Conservation (phyloP, 352 stramenopile genomes). For the Globisporangium barbulae region DNA sequence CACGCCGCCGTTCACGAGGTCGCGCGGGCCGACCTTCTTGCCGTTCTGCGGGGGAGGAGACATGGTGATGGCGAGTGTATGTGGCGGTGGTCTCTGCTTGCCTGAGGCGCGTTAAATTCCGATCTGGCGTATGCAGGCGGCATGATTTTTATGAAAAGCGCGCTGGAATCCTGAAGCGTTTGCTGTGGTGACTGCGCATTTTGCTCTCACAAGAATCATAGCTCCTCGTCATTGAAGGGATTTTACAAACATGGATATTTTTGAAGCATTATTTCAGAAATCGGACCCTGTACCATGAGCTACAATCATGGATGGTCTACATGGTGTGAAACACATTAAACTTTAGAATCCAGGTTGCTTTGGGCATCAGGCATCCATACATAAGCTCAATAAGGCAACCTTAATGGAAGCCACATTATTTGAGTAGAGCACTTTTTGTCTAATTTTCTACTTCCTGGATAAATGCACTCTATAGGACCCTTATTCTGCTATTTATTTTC, state of each 20-base stretch:
- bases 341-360: too few relatives aligned
- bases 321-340: too few relatives aligned
- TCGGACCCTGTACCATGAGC: too few relatives aligned
- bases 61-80: conserved; percentile 29
- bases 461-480: too few relatives aligned
- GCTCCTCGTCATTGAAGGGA: neutral
- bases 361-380: too few relatives aligned
- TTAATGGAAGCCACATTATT: too few relatives aligned
- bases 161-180: neutral
- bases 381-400: too few relatives aligned
- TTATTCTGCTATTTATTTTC: neutral
- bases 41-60: conserved; percentile 52
- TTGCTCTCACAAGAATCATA: neutral
- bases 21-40: conserved; percentile 79
- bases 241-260: too few relatives aligned
- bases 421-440: too few relatives aligned
- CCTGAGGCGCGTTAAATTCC: conserved; percentile 8
- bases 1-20: conserved; percentile 78
- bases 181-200: conserved; percentile 3
- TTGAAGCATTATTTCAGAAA: too few relatives aligned
- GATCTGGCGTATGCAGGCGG: conserved; percentile 6
- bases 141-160: neutral
- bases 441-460: too few relatives aligned
- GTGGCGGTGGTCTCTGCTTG: neutral
- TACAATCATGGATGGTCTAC: too few relatives aligned